Evolutionary conservation across 352 stramenopile genomes (phyloP).

Genomic region (Globisporangium barbulae): DNA sequence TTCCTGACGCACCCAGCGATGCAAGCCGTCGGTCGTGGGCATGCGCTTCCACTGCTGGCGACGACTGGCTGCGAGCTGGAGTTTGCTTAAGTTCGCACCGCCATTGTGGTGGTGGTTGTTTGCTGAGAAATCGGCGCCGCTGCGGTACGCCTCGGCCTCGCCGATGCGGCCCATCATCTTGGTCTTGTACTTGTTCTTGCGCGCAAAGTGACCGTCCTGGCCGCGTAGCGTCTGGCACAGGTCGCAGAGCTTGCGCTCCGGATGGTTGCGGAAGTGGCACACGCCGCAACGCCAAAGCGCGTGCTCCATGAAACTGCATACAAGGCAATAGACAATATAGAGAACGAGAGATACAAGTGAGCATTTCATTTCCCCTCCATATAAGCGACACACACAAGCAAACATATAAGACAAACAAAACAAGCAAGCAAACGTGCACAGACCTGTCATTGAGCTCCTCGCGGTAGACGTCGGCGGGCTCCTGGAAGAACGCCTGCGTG

Average conservation of each 20-base stretch:
- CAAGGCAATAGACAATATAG: no score
- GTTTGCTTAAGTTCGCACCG: conserved; percentile 52
- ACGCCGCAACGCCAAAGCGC: conserved; percentile 84
- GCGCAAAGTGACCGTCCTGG: conserved; percentile 42
- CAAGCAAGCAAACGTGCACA: background rate
- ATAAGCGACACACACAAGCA: background rate
- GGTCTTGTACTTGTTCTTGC: conserved; percentile 26
- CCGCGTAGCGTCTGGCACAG: conserved; percentile 76
- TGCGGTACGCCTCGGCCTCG: conserved; percentile 39
- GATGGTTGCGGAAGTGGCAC: conserved; percentile 89
- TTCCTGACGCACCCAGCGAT: conserved; percentile 64
- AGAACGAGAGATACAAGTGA: no score
- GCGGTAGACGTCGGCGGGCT: conserved; percentile 63
- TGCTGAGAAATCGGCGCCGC: conserved; percentile 3
- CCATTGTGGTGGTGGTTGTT: background rate
- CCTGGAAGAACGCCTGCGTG: conserved; percentile 50
- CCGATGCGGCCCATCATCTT: conserved; percentile 45
- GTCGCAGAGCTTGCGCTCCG: conserved; percentile 77
- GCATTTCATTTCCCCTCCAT: no score
- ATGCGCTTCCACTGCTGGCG: conserved; percentile 78
- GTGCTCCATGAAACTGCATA: conserved; percentile 62
- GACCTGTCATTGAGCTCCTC: conserved; percentile 80
- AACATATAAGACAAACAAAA: background rate
- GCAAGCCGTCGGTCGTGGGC: conserved; percentile 65
- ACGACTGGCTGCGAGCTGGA: conserved; percentile 68